Conservation (phyloP, 352 stramenopile genomes). For the Phytopythium chamaehyphon region DNA sequence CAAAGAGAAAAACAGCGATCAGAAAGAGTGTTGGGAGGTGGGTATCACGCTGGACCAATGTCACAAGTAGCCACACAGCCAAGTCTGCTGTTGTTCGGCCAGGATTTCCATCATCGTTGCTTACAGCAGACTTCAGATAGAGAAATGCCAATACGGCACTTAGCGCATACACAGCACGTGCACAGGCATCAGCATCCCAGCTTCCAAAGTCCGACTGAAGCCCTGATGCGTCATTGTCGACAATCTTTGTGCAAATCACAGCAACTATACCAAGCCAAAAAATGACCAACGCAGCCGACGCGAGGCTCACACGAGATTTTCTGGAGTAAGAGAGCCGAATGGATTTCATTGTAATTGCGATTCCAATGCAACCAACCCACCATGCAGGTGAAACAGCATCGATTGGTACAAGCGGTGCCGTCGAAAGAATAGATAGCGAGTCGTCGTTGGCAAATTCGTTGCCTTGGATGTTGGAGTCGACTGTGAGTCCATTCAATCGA, state of each 20-base stretch:
- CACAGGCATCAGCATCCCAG: conserved; percentile 29
- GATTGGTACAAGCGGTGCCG: conserved; percentile 35
- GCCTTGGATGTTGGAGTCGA: conserved; percentile 39
- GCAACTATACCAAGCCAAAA: conserved; percentile 24
- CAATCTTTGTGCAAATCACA: neutral
- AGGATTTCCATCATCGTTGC: conserved; percentile 2
- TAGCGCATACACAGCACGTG: conserved; percentile 43
- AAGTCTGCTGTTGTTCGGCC: conserved; percentile 32
- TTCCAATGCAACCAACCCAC: conserved; percentile 34
- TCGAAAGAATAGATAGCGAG: conserved; percentile 79
- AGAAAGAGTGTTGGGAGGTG: conserved; percentile 62
- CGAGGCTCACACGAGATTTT: no score
- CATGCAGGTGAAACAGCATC: conserved; percentile 16
- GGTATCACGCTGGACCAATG: conserved; percentile 46
- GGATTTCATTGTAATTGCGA: conserved; percentile 11
- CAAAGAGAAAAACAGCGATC: conserved; percentile 43
- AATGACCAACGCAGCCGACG: conserved; percentile 8
- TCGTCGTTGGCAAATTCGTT: conserved; percentile 78
- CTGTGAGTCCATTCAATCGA: conserved; percentile 52
- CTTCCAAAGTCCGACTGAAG: no score
- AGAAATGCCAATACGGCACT: conserved; percentile 10
- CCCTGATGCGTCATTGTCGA: neutral
- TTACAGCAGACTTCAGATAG: conserved; percentile 6
- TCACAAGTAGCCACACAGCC: conserved; percentile 55
- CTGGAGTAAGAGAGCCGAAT: neutral